Evolutionary conservation across 495 filamentous ascomycete species (phyloP), one percentile per base, ranked within the genome.

Genomic region (Trichoderma asperelloides): DNA sequence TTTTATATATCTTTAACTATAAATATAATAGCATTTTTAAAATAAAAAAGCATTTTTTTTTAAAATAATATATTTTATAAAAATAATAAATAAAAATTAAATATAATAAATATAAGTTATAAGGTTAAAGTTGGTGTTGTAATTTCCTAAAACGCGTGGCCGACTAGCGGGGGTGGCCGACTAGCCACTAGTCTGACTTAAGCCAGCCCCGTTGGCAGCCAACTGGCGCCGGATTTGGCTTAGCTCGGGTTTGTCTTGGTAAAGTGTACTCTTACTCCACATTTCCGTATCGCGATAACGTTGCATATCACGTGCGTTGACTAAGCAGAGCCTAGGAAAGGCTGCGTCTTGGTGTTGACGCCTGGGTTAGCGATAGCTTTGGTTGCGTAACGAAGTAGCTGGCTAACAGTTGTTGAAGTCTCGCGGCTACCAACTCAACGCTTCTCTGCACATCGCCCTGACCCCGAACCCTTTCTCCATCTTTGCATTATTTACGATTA

Each of bases 381-480:
- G 55, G 55, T 60, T 60, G 55, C 55, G 55, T 60, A 60, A 60
- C 55, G 27, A 30, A 60, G 55, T 60, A 60, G 55, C 55, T 60
- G 55, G 55, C 55, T 60, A 9, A 51, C 21, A 9, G 18, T 51
- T 51, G 18, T 51, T 21, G 3, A 51, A 51, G n/a, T 25, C 47
- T 23, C 21, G 1, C 47, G 2, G 1, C 47, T n/a, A 21, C n/a
- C 47, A 51, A 51, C n/a, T 51, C 47, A 51, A 4, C 47, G 47
- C 9, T 23, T 23, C 47, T 18, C 13, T 47, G 12, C 15, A 0
- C 13, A n/a, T 47, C 43, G 43, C 18, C 15, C 18, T 47, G 15
- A 47, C 43, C 43, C 18, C n/a, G 11, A 15, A 11, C 12, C 0
- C 18, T 16, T 47, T n/a, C 43, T 47, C 43, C 12, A 4, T n/a